Percentiles rank a stretch among this genome's conserved stretches.
These are phyloP conservation scores for Butyriboletus appendiculatus DNA, from an alignment of 1,284 basidiomycete species.

Conservation along the genomic window DNA sequence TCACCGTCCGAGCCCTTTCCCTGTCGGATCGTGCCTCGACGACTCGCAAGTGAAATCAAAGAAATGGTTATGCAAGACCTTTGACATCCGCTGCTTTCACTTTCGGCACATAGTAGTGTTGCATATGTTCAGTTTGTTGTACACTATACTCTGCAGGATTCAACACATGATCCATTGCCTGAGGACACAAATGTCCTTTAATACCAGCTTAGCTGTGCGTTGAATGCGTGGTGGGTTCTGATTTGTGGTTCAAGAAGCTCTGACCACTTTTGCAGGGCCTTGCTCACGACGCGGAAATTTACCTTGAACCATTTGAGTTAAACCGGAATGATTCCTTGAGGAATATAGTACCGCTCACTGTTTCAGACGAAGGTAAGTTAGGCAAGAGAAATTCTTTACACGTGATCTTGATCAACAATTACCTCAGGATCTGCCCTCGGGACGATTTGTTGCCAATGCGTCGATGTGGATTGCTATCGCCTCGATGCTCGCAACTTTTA, in stretches of 20 bases:
- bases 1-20: neutral
- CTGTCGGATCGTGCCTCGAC: neutral
- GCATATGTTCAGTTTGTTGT: too few relatives aligned
- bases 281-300: constrained; percentile 43
- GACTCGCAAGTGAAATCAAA: neutral
- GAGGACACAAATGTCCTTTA: too few relatives aligned
- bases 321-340: constrained; percentile 44
- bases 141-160: too few relatives aligned
- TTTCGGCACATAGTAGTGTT: too few relatives aligned
- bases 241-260: neutral
- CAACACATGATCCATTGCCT: too few relatives aligned
- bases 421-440: constrained; percentile 23
- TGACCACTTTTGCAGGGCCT: constrained; percentile 38
- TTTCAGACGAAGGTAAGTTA: neutral
- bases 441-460: constrained; percentile 42
- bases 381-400: neutral
- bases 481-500: constrained; percentile 28
- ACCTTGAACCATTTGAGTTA: constrained; percentile 45
- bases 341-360: constrained; percentile 21
- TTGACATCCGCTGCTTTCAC: neutral
- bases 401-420: neutral
- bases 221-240: constrained; percentile 45
- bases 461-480: constrained; percentile 31
- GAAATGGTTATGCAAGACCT: neutral
- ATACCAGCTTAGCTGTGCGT: too few relatives aligned